A percentile compares a stretch with the other conserved stretches of the same genome.
phyloP scores from a whole-genome alignment of 768 basidiomycete species.

The Kwoniella bestiolae region DNA sequence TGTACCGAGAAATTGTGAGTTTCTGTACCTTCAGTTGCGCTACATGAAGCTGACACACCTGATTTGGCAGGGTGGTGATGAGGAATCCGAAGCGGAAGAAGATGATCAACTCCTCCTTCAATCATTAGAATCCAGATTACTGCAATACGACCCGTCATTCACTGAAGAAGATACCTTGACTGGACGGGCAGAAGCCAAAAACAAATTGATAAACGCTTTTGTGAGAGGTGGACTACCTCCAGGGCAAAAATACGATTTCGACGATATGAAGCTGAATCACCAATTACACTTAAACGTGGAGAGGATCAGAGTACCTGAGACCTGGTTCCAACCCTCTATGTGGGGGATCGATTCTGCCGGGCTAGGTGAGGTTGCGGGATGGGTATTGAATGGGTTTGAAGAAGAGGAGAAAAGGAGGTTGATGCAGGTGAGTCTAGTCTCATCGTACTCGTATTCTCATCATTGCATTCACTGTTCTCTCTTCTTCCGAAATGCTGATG shows the following conservation, averaged over 20 bases:
- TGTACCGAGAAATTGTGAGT: conserved; percentile 92
- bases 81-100: conserved; percentile 84
- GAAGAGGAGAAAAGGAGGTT: conserved; percentile 71
- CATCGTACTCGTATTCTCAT: not conserved
- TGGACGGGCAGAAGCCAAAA: conserved; percentile 73
- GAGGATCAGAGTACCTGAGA: conserved; percentile 86
- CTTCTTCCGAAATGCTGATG: not conserved
- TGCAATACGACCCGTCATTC: conserved; percentile 83
- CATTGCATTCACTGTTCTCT: not conserved
- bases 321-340: conserved; percentile 90
- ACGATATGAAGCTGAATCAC: conserved; percentile 55
- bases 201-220: conserved; percentile 85
- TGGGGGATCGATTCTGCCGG: conserved; percentile 95
- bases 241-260: conserved; percentile 67
- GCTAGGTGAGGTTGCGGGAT: conserved; percentile 86
- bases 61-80: conserved; percentile 58
- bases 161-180: conserved; percentile 79
- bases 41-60: no score
- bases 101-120: conserved; percentile 75
- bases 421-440: conserved; percentile 70
- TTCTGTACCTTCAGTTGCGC: no score
- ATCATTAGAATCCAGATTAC: conserved; percentile 75
- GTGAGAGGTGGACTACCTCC: conserved; percentile 56
- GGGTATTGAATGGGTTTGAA: conserved; percentile 73
- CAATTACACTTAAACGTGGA: conserved; percentile 89